These are phyloP conservation scores for Petunia secreta DNA, from an alignment of 257 asterid species.

Conservation along the genomic window DNA sequence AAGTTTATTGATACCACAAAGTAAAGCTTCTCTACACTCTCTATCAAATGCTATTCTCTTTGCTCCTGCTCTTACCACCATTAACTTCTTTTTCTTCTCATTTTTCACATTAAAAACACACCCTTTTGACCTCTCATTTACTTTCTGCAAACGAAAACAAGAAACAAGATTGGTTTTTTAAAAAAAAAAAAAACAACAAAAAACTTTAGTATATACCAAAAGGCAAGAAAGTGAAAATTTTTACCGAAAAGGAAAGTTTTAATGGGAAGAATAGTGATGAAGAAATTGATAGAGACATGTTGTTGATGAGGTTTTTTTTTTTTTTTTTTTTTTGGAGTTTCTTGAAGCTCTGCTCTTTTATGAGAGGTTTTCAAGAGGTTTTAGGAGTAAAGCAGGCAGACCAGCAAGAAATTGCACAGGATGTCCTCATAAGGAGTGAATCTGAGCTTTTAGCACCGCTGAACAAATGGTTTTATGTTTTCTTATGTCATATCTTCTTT, in stretches of 20 bases:
- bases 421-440: too few species aligned
- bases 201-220: neutral
- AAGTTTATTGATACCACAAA: slow-evolving; percentile 87
- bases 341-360: neutral
- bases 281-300: slow-evolving; percentile 11
- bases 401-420: too few species aligned
- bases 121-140: slow-evolving; percentile 38
- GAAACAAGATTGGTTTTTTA: neutral
- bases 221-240: neutral
- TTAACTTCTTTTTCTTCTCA: slow-evolving; percentile 30
- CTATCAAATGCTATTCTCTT: slow-evolving; percentile 76
- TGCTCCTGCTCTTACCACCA: slow-evolving; percentile 76
- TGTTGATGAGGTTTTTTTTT: too few species aligned
- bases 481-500: too few species aligned
- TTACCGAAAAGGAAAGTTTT: slow-evolving; percentile 43
- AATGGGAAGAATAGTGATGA: slow-evolving; percentile 40
- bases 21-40: slow-evolving; percentile 74
- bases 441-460: too few species aligned
- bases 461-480: too few species aligned
- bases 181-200: slow-evolving; percentile 8
- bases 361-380: neutral
- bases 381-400: neutral
- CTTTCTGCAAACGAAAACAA: slow-evolving; percentile 41
- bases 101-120: slow-evolving; percentile 46
- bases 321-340: neutral